Conservation (phyloP, 805 yeast species). For the Groenewaldozyma salmanticensis region DNA sequence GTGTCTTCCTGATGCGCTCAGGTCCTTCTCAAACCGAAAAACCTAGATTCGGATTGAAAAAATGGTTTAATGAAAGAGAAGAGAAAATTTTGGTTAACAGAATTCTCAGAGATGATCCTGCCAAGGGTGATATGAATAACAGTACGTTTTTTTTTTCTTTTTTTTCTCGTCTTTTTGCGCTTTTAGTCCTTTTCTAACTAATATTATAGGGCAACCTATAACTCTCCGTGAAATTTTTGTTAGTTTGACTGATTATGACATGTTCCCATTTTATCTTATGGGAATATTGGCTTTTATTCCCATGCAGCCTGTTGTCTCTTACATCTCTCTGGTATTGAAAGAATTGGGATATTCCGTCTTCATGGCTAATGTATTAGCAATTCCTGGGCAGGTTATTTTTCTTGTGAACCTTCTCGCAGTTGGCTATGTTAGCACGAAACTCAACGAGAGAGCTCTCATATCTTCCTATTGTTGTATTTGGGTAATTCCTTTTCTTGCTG, state of each 20-base stretch:
- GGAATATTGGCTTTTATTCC: conserved; percentile 37
- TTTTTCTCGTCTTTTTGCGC: no score
- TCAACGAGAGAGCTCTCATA: no score
- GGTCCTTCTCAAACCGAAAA: conserved; percentile 42
- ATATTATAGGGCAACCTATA: no score
- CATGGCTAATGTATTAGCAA: conserved; percentile 41
- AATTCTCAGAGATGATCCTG: conserved; percentile 53
- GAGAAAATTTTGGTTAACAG: conserved; percentile 49
- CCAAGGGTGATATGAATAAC: conserved; percentile 56
- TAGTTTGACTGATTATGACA: conserved; percentile 38
- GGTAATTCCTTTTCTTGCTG: no score
- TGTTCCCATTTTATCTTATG: conserved; percentile 45
- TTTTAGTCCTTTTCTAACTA: no score
- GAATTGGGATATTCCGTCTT: conserved; percentile 43
- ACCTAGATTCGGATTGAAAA: conserved; percentile 32
- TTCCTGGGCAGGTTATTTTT: conserved; percentile 20
- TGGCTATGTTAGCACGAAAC: no score
- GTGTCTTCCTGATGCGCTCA: conserved; percentile 42
- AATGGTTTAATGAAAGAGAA: conserved; percentile 46
- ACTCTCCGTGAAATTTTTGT: conserved; percentile 30
- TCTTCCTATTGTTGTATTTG: no score
- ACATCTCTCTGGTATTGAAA: conserved; percentile 41
- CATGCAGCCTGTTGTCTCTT: conserved; percentile 28
- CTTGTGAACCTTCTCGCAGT: conserved; percentile 6
- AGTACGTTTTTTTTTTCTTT: no score